Percentiles rank a stretch among this genome's conserved stretches.
Evolutionary conservation across 768 basidiomycete species (phyloP).

Genomic region (Psilocybe subaeruginosa): DNA sequence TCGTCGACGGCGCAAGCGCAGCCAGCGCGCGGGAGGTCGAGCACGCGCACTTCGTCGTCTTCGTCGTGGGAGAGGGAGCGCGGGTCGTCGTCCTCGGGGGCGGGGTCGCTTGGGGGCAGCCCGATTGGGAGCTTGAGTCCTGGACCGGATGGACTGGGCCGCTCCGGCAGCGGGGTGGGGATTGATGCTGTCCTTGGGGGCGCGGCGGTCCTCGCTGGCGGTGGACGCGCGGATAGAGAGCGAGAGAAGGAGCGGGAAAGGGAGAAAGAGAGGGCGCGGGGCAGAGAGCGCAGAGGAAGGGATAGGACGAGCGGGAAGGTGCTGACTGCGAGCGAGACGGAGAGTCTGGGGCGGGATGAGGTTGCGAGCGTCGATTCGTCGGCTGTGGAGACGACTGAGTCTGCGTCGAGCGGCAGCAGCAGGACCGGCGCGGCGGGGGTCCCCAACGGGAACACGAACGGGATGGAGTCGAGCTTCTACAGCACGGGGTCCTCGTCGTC

Average conservation of each 20-base stretch:
- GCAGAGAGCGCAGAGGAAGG: conserved; percentile 40
- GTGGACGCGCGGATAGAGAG: conserved; percentile 36
- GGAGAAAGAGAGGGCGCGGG: conserved; percentile 30
- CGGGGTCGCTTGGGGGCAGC: conserved; percentile 35
- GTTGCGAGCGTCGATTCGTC: neutral
- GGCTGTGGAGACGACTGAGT: neutral
- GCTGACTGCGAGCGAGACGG: conserved; percentile 38
- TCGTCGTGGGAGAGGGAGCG: conserved; percentile 50
- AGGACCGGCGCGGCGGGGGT: neutral
- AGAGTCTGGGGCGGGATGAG: conserved; percentile 23
- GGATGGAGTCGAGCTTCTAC: conserved; percentile 23
- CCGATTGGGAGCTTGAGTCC: conserved; percentile 40
- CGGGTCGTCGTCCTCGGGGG: conserved; percentile 34
- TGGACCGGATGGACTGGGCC: conserved; percentile 27
- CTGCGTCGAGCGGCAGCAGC: conserved; percentile 6
- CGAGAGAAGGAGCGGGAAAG: conserved; percentile 27
- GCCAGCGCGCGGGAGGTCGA: conserved; percentile 55
- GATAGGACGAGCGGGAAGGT: conserved; percentile 42
- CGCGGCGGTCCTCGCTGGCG: conserved; percentile 28
- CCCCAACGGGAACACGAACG: neutral
- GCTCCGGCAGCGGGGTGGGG: conserved; percentile 7
- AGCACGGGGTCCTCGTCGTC: conserved; percentile 24
- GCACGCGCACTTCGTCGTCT: conserved; percentile 57
- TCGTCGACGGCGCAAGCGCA: conserved; percentile 16
- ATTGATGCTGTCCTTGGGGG: conserved; percentile 25